phyloP scores from a whole-genome alignment of 1,284 basidiomycete genomes.

The Golubevia pallescens region DNA sequence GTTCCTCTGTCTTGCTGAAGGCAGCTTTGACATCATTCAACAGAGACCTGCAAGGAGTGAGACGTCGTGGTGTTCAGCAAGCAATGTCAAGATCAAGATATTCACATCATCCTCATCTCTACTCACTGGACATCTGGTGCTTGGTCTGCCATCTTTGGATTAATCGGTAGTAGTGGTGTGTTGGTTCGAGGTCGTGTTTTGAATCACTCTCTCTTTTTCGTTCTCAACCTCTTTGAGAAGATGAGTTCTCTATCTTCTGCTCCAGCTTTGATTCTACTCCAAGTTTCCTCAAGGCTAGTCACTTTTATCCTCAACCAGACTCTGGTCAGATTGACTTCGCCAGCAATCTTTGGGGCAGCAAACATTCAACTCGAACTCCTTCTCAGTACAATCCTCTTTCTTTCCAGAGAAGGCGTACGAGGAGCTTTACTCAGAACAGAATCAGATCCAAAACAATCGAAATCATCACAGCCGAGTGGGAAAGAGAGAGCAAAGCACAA shows the following conservation, averaged over 20 bases:
- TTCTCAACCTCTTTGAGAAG: too few species aligned
- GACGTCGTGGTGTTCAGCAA: too few species aligned
- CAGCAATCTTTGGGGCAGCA: conserved; percentile 83
- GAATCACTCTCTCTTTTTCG: too few species aligned
- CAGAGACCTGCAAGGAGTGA: too few species aligned
- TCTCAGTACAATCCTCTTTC: conserved; percentile 85
- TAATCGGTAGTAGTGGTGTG: too few species aligned
- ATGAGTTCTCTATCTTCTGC: conserved; percentile 69
- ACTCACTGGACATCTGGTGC: too few species aligned
- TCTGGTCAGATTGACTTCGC: conserved; percentile 81
- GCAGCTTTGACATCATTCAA: too few species aligned
- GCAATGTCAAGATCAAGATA: too few species aligned
- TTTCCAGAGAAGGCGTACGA: conserved; percentile 87
- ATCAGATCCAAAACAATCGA: not conserved
- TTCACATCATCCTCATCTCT: too few species aligned
- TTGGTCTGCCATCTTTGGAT: too few species aligned
- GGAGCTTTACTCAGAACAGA: conserved; percentile 72
- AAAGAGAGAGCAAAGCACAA: conserved; percentile 28
- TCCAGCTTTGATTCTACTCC: conserved; percentile 82
- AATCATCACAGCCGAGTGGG: not conserved
- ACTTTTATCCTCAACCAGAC: conserved; percentile 89
- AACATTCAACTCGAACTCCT: conserved; percentile 85
- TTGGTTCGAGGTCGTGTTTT: too few species aligned
- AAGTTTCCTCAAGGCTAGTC: conserved; percentile 79
- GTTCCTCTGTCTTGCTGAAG: too few species aligned